Conservation (phyloP, 225 moss, liverwort and hornwort genomes). For the Pseudisothecium myosuroides region DNA sequence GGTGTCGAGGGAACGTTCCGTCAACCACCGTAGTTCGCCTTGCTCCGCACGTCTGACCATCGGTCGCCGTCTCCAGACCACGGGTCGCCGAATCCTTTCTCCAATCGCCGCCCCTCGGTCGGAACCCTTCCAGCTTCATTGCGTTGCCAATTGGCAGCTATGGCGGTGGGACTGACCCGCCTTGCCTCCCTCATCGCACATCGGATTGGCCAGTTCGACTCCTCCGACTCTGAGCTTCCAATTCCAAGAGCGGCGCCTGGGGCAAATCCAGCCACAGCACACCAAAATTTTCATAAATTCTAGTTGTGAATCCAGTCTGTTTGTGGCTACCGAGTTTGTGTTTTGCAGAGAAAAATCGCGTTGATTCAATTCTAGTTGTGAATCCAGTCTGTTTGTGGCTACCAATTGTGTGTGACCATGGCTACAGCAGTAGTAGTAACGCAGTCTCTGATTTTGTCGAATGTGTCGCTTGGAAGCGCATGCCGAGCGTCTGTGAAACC, state of each 20-base stretch:
- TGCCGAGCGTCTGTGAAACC: neutral
- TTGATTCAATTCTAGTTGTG: too few relatives aligned
- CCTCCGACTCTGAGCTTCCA: neutral
- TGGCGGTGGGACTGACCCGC: neutral
- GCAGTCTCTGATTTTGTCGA: neutral
- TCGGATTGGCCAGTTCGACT: neutral
- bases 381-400: too few relatives aligned
- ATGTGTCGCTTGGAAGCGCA: neutral
- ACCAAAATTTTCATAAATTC: neutral
- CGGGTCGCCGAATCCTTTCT: rapidly evolving
- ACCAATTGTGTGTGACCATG: neutral
- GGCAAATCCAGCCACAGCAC: neutral
- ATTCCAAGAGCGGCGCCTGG: neutral
- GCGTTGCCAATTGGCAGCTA: constrained; percentile 6
- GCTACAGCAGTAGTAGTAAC: neutral
- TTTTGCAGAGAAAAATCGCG: neutral
- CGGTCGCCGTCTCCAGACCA: neutral
- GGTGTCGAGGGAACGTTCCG: neutral
- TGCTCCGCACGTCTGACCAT: neutral
- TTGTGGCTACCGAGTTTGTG: neutral
- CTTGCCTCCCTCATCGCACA: neutral
- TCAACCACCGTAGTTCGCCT: neutral
- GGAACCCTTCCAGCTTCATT: neutral
- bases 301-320: neutral
- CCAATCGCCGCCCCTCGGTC: neutral